Conservation (phyloP, 495 filamentous ascomycete species). For the Umbilicaria muhlenbergii region DNA sequence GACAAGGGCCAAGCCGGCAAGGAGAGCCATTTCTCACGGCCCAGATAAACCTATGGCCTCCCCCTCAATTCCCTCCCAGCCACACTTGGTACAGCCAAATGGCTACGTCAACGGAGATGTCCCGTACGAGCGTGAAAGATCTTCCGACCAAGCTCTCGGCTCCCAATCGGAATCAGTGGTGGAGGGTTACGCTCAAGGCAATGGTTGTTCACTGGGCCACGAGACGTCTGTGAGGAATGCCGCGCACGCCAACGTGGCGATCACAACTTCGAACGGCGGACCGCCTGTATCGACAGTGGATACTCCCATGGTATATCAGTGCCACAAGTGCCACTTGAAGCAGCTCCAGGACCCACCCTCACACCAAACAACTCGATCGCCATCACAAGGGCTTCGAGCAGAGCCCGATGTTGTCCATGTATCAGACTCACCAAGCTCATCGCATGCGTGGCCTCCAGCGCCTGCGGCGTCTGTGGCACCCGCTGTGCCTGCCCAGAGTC, state of each 20-base stretch:
- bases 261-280: too few relatives aligned
- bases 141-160: too few relatives aligned
- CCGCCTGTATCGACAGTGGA: too few relatives aligned
- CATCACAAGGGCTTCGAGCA: constrained; percentile 14
- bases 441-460: constrained; percentile 7
- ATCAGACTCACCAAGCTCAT: constrained; percentile 5
- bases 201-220: too few relatives aligned
- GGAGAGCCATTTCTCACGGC: constrained; percentile 14
- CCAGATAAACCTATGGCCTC: constrained; percentile 13
- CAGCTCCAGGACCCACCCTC: constrained; percentile 17
- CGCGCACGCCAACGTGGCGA: too few relatives aligned
- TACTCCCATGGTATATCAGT: too few relatives aligned
- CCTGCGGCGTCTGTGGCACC: constrained; percentile 3
- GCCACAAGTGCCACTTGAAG: constrained; percentile 38
- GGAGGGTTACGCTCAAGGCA: too few relatives aligned
- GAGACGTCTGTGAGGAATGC: not conserved
- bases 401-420: constrained; percentile 16
- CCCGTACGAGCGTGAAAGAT: too few relatives aligned
- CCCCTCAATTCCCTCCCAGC: constrained; percentile 14
- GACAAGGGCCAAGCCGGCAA: not conserved
- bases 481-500: constrained; percentile 10
- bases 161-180: too few relatives aligned
- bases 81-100: too few relatives aligned
- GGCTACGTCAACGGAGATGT: too few relatives aligned
- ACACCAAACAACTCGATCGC: constrained; percentile 21